Percentiles rank a stretch among this genome's conserved stretches.
Conservation (phyloP, 106 monocot species). For the Posidonia australis region DNA sequence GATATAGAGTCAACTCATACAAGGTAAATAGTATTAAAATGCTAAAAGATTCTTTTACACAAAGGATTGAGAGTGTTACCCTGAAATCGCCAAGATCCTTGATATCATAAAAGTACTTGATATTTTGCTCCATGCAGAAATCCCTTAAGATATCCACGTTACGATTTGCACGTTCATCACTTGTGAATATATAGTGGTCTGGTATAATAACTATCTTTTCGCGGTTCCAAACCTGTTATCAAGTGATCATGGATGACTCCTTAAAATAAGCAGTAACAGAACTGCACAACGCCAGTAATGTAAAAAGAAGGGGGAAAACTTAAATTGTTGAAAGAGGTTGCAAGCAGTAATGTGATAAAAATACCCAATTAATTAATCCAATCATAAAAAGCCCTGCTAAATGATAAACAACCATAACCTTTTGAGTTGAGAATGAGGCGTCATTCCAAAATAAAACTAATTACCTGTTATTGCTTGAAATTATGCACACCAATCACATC, state of each 20-base stretch:
- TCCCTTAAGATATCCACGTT: slow-evolving; percentile 97
- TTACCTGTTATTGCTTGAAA: no score
- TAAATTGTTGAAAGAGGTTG: no score
- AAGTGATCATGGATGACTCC: neutral
- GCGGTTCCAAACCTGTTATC: slow-evolving; percentile 74
- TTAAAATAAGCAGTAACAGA: no score
- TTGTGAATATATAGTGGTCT: slow-evolving; percentile 96
- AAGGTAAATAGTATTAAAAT: neutral
- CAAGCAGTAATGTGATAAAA: no score
- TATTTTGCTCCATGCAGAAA: slow-evolving; percentile 79
- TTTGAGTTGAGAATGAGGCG: no score
- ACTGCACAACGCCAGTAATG: no score
- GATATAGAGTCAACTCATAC: neutral
- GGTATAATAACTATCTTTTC: slow-evolving; percentile 95
- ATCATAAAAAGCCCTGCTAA: no score
- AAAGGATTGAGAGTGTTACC: slow-evolving; percentile 27
- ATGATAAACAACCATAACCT: no score
- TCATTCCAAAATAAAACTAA: no score
- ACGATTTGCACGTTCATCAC: slow-evolving; percentile 89
- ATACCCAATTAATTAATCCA: no score
- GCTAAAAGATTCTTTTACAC: neutral
- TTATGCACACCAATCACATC: no score
- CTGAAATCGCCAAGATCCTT: slow-evolving; percentile 86
- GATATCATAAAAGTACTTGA: slow-evolving; percentile 94
- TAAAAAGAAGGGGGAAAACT: neutral